Percentiles rank a stretch among this genome's conserved stretches.
Conservation (phyloP, 257 asterid species). For the Agastache rugosa region DNA sequence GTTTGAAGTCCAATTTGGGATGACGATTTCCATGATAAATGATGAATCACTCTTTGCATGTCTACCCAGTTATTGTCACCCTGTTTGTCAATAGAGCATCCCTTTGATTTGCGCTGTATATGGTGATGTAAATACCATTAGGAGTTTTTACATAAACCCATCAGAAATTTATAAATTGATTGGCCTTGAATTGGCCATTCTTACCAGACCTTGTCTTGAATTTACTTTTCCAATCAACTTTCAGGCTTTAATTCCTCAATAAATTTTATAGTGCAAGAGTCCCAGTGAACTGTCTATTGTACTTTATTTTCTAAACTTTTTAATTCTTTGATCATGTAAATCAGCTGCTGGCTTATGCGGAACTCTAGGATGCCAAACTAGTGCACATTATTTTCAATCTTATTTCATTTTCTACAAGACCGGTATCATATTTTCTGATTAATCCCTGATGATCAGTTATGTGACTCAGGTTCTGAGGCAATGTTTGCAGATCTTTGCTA, state of each 20-base stretch:
- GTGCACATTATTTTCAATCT: constrained; percentile 24
- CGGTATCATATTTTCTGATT: constrained; percentile 32
- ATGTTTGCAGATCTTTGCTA: constrained; percentile 99
- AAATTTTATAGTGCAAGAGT: constrained; percentile 26
- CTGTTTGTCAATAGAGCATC: constrained; percentile 15
- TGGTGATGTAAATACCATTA: constrained; percentile 27
- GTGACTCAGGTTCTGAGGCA: constrained; percentile 96
- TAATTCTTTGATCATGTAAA: constrained; percentile 16
- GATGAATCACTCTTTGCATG: constrained; percentile 7
- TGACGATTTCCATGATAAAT: constrained; percentile 15
- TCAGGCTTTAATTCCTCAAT: constrained; percentile 14
- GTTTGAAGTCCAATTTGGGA: constrained; percentile 10
- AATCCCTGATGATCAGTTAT: constrained; percentile 56
- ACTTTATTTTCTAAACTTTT: constrained; percentile 14
- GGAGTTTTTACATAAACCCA: constrained; percentile 11
- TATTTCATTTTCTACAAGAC: constrained; percentile 23
- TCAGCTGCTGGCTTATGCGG: constrained; percentile 13
- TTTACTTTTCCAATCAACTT: constrained; percentile 22
- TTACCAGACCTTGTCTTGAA: constrained; percentile 1
- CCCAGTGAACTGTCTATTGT: constrained; percentile 6
- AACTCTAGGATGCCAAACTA: constrained; percentile 28
- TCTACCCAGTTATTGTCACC: constrained; percentile 16
- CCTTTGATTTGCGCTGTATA: background rate
- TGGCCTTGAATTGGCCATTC: constrained; percentile 20
- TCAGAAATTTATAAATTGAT: constrained; percentile 12